Base-by-base conservation (phyloP, 257 asterid species). In the Solanum okadae region DNA sequence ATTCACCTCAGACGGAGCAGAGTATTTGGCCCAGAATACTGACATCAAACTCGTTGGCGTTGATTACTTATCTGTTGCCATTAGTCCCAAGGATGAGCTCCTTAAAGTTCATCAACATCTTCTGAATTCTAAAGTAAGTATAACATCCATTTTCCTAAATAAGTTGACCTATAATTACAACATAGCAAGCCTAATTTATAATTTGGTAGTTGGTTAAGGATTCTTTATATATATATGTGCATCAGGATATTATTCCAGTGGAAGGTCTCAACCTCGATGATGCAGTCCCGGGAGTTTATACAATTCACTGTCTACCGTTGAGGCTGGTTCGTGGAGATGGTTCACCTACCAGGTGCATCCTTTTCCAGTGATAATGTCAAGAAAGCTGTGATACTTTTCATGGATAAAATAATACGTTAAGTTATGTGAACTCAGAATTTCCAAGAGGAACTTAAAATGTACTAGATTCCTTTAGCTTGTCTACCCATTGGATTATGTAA, bases 341-440 rank as follows among this genome's bases (percentile, higher is more conserved):
- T 65, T 46, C 92, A 31, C 94, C 94, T 8, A 89, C 88, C 3
- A 90, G 94, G 73, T 92, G 94, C 91, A 92, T 90, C 88, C 92
- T 92, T 23, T 44, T 89, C 88, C 72, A 44, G 49, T 88, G 34
- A 86, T 77, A 8, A 65, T 67, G 61, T 49, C n/a, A 76, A 44
- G 29, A 18, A 9, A 44, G 27, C n/a, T 40, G 12, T 56, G 15
- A 22, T 20, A 65, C 67, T 86, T 37, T 23, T 35, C 78, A 9
- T 67, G 87, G 42, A 44, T 6, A 27, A 59, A 40, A 37, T 11
- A 63, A 63, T 25, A 27, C 5, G 65, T 56, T 16, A 56, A 20
- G 65, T 18, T 20, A 5, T 34, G 27, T 65, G 78, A n/a, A 44
- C 18, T 4, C n/a, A 46, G 27, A 44, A 81, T 44, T 46, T 44